phyloP scores from a whole-genome alignment of 1,284 basidiomycete genomes.

The Cutaneotrichosporon mucoides region DNA sequence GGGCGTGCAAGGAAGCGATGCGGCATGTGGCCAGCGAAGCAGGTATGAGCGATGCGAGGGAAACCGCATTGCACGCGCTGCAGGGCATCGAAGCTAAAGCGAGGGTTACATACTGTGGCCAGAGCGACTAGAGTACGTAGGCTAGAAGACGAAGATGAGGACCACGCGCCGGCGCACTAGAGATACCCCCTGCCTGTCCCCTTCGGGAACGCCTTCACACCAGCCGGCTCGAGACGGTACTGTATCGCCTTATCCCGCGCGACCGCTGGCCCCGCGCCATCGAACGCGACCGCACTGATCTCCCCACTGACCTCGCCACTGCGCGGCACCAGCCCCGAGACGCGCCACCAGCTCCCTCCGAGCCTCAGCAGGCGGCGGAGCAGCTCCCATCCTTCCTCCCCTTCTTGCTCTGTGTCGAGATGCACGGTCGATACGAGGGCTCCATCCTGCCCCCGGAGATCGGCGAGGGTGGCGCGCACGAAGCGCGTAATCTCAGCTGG shows the following conservation, averaged over 20 bases:
- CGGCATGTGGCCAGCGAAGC: too few relatives aligned
- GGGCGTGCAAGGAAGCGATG: too few relatives aligned
- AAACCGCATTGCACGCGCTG: too few relatives aligned
- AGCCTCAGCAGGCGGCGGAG: conserved; percentile 28
- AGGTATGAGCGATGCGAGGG: too few relatives aligned
- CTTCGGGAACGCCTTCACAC: conserved; percentile 47
- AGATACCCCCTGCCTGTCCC: conserved; percentile 49
- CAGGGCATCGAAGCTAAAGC: too few relatives aligned
- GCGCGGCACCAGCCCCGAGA: conserved; percentile 37
- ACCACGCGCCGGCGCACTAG: conserved; percentile 12
- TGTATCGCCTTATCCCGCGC: conserved; percentile 36
- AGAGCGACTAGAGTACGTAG: too few relatives aligned
- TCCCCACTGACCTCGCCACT: conserved; percentile 47
- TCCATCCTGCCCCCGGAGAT: conserved; percentile 10
- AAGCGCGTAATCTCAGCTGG: conserved; percentile 29
- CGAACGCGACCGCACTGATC: conserved; percentile 11
- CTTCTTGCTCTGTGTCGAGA: conserved; percentile 21
- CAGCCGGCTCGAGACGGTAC: conserved; percentile 42
- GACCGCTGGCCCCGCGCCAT: neutral
- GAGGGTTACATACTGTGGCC: too few relatives aligned
- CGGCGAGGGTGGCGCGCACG: conserved; percentile 30
- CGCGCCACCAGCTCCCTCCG: conserved; percentile 41
- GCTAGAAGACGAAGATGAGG: too few relatives aligned
- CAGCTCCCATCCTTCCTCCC: conserved; percentile 14
- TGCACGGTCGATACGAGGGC: conserved; percentile 36